A percentile compares a stretch with the other conserved stretches of the same genome.
Conservation (phyloP, 306 rosid species). For the Prunus padus region DNA sequence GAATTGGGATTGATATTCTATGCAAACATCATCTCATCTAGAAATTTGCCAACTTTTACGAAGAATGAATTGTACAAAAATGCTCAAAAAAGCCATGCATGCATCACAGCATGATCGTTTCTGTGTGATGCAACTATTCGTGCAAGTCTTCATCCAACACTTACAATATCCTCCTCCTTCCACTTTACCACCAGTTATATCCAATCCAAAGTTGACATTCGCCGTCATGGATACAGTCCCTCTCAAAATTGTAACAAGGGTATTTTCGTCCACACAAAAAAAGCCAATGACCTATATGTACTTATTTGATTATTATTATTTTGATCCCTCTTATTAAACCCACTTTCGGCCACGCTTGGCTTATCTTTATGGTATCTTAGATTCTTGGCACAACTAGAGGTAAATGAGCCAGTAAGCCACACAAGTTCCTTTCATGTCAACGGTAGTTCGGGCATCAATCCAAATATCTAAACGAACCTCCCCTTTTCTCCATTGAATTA, state of each 20-base stretch:
- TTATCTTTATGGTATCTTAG: conserved; percentile 41
- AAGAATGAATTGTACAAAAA: not conserved
- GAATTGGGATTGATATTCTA: conserved; percentile 4
- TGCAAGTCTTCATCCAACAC: conserved; percentile 23
- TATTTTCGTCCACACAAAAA: conserved; percentile 36
- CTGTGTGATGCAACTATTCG: conserved; percentile 37
- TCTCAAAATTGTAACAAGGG: conserved; percentile 11
- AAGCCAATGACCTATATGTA: conserved; percentile 10
- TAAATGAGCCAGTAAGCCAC: conserved; percentile 28
- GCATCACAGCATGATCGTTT: conserved; percentile 7
- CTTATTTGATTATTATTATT: not conserved
- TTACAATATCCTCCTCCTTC: not conserved
- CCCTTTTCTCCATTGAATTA: conserved; percentile 13
- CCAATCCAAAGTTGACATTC: conserved; percentile 72
- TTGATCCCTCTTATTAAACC: conserved; percentile 20
- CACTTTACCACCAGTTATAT: conserved; percentile 26
- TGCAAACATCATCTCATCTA: not conserved
- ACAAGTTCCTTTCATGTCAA: conserved; percentile 41
- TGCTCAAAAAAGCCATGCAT: conserved; percentile 6
- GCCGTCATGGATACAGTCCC: not conserved
- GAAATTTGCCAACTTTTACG: conserved; percentile 1
- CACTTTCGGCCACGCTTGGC: conserved; percentile 43
- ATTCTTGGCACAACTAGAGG: conserved; percentile 43
- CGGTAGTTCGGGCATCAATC: conserved; percentile 32
- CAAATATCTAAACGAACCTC: conserved; percentile 39